phyloP scores from a whole-genome alignment of 169 alveolate genomes.

The Cyclospora cayetanensis region DNA sequence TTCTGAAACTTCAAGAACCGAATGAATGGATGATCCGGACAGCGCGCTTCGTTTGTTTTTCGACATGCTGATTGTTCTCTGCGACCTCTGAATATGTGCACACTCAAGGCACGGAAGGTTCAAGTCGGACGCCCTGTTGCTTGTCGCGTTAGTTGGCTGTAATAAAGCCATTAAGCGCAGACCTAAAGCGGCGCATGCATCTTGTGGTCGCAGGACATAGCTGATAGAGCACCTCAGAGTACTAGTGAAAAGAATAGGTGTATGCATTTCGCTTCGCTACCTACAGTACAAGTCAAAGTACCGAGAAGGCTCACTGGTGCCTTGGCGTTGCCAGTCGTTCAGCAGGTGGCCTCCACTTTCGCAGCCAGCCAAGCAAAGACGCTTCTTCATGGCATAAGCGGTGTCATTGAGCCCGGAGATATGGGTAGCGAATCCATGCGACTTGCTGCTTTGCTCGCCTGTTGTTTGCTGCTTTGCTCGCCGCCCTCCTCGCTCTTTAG shows the following conservation, averaged over 20 bases:
- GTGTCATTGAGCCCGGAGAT: constrained; percentile 73
- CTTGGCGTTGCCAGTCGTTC: neutral
- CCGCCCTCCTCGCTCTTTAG: neutral
- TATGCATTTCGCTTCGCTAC: neutral
- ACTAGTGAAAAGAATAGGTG: neutral
- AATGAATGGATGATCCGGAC: too few species aligned
- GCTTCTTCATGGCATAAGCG: constrained; percentile 65
- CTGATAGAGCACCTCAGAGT: neutral
- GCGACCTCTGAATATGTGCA: neutral
- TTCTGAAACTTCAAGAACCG: too few species aligned
- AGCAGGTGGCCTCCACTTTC: constrained; percentile 17
- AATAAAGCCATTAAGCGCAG: neutral
- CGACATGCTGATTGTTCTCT: too few species aligned
- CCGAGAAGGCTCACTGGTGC: constrained; percentile 50
- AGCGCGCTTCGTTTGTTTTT: too few species aligned
- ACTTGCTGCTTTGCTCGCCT: neutral
- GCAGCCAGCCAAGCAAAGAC: constrained; percentile 14
- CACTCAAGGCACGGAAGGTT: neutral
- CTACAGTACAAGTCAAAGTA: constrained; percentile 34
- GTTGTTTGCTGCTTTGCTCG: neutral
- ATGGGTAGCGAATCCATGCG: constrained; percentile 65
- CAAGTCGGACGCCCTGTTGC: neutral
- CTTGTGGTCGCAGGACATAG: too few species aligned
- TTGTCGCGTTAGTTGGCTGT: neutral
- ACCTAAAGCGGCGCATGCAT: neutral